Conservation (phyloP, 2,329 filamentous ascomycete species). For the Aspergillus sp. region DNA sequence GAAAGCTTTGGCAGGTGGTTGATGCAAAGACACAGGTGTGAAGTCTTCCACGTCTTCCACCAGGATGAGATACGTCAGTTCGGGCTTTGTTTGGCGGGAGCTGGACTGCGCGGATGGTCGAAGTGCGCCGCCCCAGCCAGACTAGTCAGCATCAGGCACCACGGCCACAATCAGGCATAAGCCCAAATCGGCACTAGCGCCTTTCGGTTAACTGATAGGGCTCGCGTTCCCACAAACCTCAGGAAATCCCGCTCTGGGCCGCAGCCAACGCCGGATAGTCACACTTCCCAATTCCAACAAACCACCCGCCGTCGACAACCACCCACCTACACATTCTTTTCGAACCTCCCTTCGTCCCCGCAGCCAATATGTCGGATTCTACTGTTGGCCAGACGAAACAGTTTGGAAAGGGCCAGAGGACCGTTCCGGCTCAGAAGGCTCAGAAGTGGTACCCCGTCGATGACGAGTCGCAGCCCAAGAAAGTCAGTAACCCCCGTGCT, state of each 20-base stretch:
- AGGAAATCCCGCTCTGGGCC: constrained; percentile 30
- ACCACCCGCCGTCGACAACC: constrained; percentile 37
- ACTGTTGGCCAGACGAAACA: constrained; percentile 65
- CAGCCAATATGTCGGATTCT: constrained; percentile 49
- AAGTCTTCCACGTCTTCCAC: no score
- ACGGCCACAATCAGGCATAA: constrained; percentile 7
- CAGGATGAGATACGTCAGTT: constrained; percentile 6
- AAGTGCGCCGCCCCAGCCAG: constrained; percentile 1
- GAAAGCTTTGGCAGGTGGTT: neutral
- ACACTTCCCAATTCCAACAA: constrained; percentile 32
- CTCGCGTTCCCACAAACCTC: constrained; percentile 39
- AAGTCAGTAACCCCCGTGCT: constrained; percentile 61
- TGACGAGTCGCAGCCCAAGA: constrained; percentile 80
- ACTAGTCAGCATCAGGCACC: constrained; percentile 6
- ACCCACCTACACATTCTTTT: constrained; percentile 27
- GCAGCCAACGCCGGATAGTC: constrained; percentile 25
- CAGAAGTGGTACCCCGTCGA: constrained; percentile 98
- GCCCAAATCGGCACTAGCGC: constrained; percentile 30
- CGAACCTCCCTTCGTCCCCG: constrained; percentile 32
- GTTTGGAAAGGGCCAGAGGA: constrained; percentile 94
- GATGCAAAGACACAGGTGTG: no score
- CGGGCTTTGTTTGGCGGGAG: neutral
- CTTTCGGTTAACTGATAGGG: constrained; percentile 35
- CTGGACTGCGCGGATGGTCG: constrained; percentile 5
- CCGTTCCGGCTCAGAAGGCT: constrained; percentile 86